Base-by-base conservation (phyloP, 164 flowering plant genomes). In the Annona cherimola region DNA sequence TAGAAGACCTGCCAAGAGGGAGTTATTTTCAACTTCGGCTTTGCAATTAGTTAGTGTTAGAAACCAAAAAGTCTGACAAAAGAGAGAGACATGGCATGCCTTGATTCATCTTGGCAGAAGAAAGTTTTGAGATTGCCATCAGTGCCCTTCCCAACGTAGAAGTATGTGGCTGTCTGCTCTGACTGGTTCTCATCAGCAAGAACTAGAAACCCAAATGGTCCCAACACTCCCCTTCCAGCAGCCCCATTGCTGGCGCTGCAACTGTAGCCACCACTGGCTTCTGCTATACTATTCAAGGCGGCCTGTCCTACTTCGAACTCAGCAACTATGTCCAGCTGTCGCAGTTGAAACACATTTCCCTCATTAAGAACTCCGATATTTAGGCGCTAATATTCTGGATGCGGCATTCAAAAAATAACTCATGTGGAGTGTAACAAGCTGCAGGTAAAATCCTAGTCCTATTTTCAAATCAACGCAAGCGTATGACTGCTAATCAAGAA, bases 161-260 rank as follows among this genome's bases (percentile, higher is more conserved):
- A 95, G 68, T 86, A 92, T 4, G 92, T 84, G 1, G 97, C 90
- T 3, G 96, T 92, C 63, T 89, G 89, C 82, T 95, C 99, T 0
- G 79, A 39, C 1, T 45, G 86, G 64, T 45, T 62, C 1, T 83
- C 77, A 72, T 88, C 90, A 1, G 97, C 86, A n/a, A 88, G 85
- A 39, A 95, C 88, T 59, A 88, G 74, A 14, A 95, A 60, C n/a
- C 99, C 99, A 62, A 95, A 95, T 1, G 98, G 99, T 12, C 99
- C 99, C 64, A 92, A 65, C 35, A 84, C 81, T 4, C 94, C 90
- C 39, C 93, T 81, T 63, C 79, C 80, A 1, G 84, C 78, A 16
- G 94, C 84, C 0, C 98, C 96, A 39, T 82, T 80, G 45, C 93
- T 84, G 8, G 75, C 70, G 9, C 77, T 76, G 79, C 96, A 94